Base-by-base conservation (phyloP, 306 rosid genomes). In the barrel medic (Medicago truncatula) region DNA sequence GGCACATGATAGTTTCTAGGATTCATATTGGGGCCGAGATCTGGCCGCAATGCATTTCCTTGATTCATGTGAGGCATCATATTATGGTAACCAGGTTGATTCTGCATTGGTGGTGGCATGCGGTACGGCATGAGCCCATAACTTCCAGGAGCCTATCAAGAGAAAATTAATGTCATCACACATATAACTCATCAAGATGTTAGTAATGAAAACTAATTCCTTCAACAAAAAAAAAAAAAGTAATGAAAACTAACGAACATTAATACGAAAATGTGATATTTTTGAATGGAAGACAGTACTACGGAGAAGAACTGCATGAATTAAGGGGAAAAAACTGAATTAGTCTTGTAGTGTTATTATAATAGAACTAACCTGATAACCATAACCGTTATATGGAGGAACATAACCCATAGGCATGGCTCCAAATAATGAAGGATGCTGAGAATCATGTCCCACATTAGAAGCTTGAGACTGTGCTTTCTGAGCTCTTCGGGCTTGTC, bases 401-500 rank as follows among this genome's bases (percentile, higher is more conserved):
- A 86, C 89, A 82, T 92, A 96, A 80, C 98, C 83, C 89, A 87
- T 86, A 40, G 98, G 99, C 85, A 96, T 23, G 53, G 97, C 96
- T 84, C 97, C 98, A 83, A 92, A 96, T 75, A 96, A 80, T 40
- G 98, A 90, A 8, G 97, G 91, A 76, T 88, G 97, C 74, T 92
- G 99, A 31, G 92, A 78, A 78, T 96, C 97, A 79, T 82, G 87
- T 20, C 86, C 85, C 73, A 57, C 78, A 74, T 85, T 90, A 80
- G 96, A 86, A 70, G 88, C 89, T 79, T 89, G 93, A 67, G 96
- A 96, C 52, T 90, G 97, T 76, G 96, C 91, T 92, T 91, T 96
- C 80, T 92, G 99, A 75, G 96, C 96, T 83, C 93, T 89, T 60
- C 99, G 97, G 70, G 98, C 99, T 88, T 86, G 96, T 80, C 97